Conservation (phyloP, 2,329 filamentous ascomycete genomes). For the Phialophora tarda region DNA sequence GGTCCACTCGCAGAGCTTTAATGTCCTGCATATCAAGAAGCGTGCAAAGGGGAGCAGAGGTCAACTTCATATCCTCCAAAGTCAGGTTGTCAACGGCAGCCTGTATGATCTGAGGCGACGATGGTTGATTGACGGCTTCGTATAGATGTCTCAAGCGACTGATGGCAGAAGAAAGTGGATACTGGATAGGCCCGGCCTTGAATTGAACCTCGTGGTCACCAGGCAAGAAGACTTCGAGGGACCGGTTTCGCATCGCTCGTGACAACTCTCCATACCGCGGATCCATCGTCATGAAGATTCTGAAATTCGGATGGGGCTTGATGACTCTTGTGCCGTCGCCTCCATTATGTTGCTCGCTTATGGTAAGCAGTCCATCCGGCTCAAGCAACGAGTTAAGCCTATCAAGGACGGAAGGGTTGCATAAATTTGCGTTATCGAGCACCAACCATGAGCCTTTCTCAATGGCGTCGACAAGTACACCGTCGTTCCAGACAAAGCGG, state of each 20-base stretch:
- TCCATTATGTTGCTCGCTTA: conserved; percentile 89
- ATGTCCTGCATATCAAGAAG: conserved; percentile 5
- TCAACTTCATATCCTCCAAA: conserved; percentile 24
- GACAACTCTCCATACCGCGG: conserved; percentile 91
- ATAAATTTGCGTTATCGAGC: conserved; percentile 95
- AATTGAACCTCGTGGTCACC: conserved; percentile 44
- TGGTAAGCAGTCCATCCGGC: conserved; percentile 81
- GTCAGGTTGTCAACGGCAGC: conserved; percentile 30
- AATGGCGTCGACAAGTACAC: conserved; percentile 85
- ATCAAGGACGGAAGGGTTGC: conserved; percentile 92
- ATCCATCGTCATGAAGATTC: conserved; percentile 93
- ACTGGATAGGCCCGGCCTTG: conserved; percentile 22
- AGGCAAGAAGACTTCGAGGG: conserved; percentile 83
- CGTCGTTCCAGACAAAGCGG: conserved; percentile 91
- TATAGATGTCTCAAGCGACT: conserved; percentile 31
- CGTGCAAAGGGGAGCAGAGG: neutral
- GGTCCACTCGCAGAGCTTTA: conserved; percentile 12
- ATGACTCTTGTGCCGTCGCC: conserved; percentile 77
- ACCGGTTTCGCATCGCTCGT: conserved; percentile 93
- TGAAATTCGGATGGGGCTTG: conserved; percentile 81
- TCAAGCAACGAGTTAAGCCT: conserved; percentile 93
- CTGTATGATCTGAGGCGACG: conserved; percentile 15
- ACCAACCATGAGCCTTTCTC: conserved; percentile 89
- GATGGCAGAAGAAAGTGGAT: conserved; percentile 30
- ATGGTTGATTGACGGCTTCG: neutral